Percentiles rank a stretch among this genome's conserved stretches.
Conservation (phyloP, 1,139 yeast genomes). For the Zygosaccharomyces sapae region DNA sequence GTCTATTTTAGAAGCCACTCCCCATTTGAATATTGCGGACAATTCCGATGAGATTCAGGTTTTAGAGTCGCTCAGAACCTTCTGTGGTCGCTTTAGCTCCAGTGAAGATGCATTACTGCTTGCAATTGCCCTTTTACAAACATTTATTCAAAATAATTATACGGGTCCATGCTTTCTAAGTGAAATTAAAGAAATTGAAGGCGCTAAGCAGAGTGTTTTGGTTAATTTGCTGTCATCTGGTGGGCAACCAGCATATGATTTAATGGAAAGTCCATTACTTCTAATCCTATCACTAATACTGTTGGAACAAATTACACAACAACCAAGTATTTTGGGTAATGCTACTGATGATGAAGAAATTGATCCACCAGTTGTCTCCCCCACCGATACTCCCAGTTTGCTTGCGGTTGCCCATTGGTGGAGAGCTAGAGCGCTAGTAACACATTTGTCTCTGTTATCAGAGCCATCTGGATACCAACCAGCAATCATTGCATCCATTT, state of each 20-base stretch:
- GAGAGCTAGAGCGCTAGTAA: conserved; percentile 63
- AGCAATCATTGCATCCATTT: conserved; percentile 35
- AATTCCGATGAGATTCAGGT: conserved; percentile 3
- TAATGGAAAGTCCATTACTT: conserved; percentile 52
- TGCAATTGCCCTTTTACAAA: conserved; percentile 60
- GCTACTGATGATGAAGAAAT: conserved; percentile 11
- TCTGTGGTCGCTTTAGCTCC: conserved; percentile 5
- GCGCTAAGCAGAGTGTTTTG: conserved; percentile 39
- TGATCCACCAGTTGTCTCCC: conserved; percentile 26
- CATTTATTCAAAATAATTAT: conserved; percentile 70
- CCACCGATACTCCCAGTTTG: conserved; percentile 29
- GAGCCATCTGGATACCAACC: conserved; percentile 51
- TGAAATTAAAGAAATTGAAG: not conserved
- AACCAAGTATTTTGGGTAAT: conserved; percentile 35
- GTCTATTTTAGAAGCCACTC: conserved; percentile 8
- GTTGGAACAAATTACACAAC: conserved; percentile 47
- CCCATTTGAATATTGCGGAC: not conserved
- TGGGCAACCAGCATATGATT: conserved; percentile 63
- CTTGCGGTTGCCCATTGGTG: conserved; percentile 62
- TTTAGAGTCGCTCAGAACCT: conserved; percentile 2
- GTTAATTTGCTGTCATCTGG: conserved; percentile 44
- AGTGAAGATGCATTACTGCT: conserved; percentile 23
- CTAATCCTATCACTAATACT: conserved; percentile 47
- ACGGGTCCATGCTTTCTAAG: conserved; percentile 62
- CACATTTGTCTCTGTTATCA: conserved; percentile 57